phyloP scores from a whole-genome alignment of 1,139 yeast genomes.

The Debaryomyces udenii region DNA sequence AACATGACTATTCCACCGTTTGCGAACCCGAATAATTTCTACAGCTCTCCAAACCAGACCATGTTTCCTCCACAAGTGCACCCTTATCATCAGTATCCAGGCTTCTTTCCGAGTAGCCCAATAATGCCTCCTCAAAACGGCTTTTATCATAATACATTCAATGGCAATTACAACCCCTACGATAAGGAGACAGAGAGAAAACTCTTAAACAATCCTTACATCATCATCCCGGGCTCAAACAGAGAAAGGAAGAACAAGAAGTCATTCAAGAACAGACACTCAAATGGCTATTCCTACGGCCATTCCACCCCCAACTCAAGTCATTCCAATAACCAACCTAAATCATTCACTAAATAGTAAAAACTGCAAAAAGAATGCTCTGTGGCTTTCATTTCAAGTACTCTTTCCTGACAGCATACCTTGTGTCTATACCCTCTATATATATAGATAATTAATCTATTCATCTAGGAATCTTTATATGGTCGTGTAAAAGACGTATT shows the following conservation, averaged over 20 bases:
- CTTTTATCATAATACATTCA: constrained; percentile 6
- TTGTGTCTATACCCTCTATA: too few relatives aligned
- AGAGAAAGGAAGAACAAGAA: constrained; percentile 10
- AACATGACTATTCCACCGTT: constrained; percentile 7
- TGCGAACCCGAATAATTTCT: constrained; percentile 8
- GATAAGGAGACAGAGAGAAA: constrained; percentile 35
- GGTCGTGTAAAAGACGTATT: too few relatives aligned
- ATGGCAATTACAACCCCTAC: constrained; percentile 15
- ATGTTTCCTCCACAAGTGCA: constrained; percentile 6
- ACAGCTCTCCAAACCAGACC: constrained; percentile 6
- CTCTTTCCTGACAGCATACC: too few relatives aligned
- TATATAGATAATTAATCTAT: too few relatives aligned
- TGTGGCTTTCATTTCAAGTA: too few relatives aligned
- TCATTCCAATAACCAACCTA: not conserved
- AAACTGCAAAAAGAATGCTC: too few relatives aligned
- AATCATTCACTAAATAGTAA: not conserved
- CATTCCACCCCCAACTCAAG: constrained; percentile 1
- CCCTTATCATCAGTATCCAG: constrained; percentile 4
- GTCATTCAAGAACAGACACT: constrained; percentile 4
- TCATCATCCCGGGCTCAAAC: constrained; percentile 27
- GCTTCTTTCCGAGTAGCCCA: constrained; percentile 9
- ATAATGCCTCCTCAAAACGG: constrained; percentile 14
- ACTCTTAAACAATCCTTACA: constrained; percentile 35
- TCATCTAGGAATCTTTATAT: too few relatives aligned
- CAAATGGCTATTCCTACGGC: not conserved